Evolutionary conservation across 2,329 filamentous ascomycete genomes (phyloP).

Genomic region (Metarhizium humberi): DNA sequence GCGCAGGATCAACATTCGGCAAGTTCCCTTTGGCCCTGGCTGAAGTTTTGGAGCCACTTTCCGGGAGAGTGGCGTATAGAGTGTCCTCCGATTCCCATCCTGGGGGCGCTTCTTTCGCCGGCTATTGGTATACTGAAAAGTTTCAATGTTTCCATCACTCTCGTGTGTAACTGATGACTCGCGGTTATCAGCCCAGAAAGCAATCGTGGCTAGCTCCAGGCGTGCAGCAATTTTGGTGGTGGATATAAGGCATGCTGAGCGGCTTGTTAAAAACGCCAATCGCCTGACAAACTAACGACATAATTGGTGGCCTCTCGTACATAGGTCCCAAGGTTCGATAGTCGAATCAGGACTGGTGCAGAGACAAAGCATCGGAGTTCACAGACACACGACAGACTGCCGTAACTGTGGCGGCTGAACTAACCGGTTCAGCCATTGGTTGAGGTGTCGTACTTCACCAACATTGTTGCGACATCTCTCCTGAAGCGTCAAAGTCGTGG

Average conservation of each 20-base stretch:
- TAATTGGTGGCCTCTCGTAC: neutral
- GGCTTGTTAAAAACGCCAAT: neutral
- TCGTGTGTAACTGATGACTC: too few relatives aligned
- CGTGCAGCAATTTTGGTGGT: neutral
- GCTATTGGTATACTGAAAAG: too few relatives aligned
- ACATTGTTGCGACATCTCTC: neutral
- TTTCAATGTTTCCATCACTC: too few relatives aligned
- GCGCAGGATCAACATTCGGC: too few relatives aligned
- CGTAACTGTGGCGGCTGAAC: neutral
- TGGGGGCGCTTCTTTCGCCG: too few relatives aligned
- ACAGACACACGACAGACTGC: slow-evolving; percentile 4
- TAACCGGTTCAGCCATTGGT: neutral
- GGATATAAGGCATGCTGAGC: neutral
- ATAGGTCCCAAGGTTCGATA: neutral
- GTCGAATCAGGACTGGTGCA: neutral
- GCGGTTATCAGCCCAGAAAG: too few relatives aligned
- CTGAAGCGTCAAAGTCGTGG: neutral
- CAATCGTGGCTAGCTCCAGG: neutral
- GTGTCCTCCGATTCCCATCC: too few relatives aligned
- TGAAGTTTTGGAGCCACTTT: too few relatives aligned
- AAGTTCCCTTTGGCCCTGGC: too few relatives aligned
- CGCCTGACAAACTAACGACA: neutral
- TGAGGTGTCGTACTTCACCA: neutral
- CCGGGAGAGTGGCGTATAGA: too few relatives aligned
- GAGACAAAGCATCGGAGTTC: neutral